Evolutionary conservation across 2,329 filamentous ascomycete genomes (phyloP).

Genomic region (Ophiocordyceps robertsii): DNA sequence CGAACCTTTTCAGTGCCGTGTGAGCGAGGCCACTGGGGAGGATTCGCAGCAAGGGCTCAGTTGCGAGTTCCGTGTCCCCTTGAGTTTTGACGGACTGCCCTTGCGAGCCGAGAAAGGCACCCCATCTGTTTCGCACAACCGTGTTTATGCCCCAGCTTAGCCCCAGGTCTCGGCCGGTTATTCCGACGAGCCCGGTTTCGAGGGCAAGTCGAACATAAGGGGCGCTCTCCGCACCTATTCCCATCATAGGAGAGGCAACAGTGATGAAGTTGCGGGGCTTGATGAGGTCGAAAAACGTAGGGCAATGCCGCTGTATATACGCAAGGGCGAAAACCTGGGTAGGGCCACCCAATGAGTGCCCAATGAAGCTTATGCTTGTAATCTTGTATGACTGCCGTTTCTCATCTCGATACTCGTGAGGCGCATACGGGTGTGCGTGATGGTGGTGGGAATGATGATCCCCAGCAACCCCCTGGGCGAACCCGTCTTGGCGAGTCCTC

Average conservation of each 20-base stretch:
- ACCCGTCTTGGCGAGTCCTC: slow-evolving; percentile 33
- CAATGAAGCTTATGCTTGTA: slow-evolving; percentile 90
- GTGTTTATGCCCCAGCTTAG: slow-evolving; percentile 88
- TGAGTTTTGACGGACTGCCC: slow-evolving; percentile 22
- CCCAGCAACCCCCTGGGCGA: slow-evolving; percentile 22
- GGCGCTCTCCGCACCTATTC: slow-evolving; percentile 92
- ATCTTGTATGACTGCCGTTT: slow-evolving; percentile 58
- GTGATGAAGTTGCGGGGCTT: slow-evolving; percentile 83
- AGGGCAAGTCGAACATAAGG: slow-evolving; percentile 94
- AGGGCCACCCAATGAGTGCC: slow-evolving; percentile 79
- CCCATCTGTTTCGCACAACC: slow-evolving; percentile 74
- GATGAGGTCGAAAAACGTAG: slow-evolving; percentile 76
- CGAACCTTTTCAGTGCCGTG: slow-evolving; percentile 71
- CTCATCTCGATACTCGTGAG: slow-evolving; percentile 37
- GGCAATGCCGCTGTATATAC: slow-evolving; percentile 93
- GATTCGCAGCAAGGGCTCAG: slow-evolving; percentile 80
- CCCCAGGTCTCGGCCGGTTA: slow-evolving; percentile 88
- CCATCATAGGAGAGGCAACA: slow-evolving; percentile 79
- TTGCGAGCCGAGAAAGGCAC: slow-evolving; percentile 73
- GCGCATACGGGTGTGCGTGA: slow-evolving; percentile 40
- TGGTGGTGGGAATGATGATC: slow-evolving; percentile 23
- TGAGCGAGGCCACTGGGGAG: slow-evolving; percentile 86
- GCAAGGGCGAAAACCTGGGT: slow-evolving; percentile 84
- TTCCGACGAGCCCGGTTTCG: slow-evolving; percentile 86
- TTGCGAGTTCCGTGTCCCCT: slow-evolving; percentile 13